phyloP scores from a whole-genome alignment of 2,329 filamentous ascomycete genomes.

The Talaromyces sp. region DNA sequence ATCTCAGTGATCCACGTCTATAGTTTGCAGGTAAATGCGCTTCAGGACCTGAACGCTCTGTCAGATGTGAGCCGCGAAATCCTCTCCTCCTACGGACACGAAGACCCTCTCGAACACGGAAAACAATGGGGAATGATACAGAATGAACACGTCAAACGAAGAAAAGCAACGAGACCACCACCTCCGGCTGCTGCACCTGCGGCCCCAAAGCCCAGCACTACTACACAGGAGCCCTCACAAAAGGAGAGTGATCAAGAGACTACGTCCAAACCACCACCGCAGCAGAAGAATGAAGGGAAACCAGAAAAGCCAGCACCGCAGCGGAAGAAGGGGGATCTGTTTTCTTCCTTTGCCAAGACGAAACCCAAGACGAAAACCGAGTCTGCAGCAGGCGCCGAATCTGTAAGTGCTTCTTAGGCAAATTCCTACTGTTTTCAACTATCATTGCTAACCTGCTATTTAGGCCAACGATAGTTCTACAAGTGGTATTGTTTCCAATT shows the following conservation, averaged over 20 bases:
- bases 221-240: conserved; percentile 29
- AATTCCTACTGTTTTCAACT: conserved; percentile 13
- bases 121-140: conserved; percentile 68
- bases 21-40: conserved; percentile 67
- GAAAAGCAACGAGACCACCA: conserved; percentile 36
- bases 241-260: conserved; percentile 1
- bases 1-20: conserved; percentile 82
- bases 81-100: conserved; percentile 49
- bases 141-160: conserved; percentile 63
- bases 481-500: conserved; percentile 41
- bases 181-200: conserved; percentile 23
- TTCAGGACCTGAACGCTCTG: conserved; percentile 69
- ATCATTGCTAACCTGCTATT: not conserved
- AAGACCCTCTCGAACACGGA: conserved; percentile 57
- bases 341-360: conserved; percentile 72
- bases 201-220: conserved; percentile 14
- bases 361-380: conserved; percentile 54
- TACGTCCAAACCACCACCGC: conserved; percentile 14
- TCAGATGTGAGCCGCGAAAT: conserved; percentile 65
- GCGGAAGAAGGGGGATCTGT: conserved; percentile 61
- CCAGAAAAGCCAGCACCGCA: conserved; percentile 43
- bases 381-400: conserved; percentile 27
- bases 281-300: conserved; percentile 21
- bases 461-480: conserved; percentile 37
- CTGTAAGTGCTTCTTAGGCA: conserved; percentile 25